phyloP scores from a whole-genome alignment of 2,329 filamentous ascomycete species.

The Pseudopithomyces maydicus region DNA sequence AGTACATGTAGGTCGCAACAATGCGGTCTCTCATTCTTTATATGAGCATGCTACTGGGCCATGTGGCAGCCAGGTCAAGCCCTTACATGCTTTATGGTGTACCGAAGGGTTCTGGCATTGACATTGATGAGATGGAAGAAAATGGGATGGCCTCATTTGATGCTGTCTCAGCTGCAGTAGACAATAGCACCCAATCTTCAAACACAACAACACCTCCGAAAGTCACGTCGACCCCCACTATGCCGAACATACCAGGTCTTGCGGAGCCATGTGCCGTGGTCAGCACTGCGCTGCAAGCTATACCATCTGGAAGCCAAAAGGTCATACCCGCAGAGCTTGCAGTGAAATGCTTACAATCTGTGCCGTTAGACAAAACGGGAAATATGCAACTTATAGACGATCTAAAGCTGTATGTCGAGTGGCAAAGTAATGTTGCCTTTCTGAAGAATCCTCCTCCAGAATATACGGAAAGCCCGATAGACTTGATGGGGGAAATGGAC shows the following conservation, averaged over 20 bases:
- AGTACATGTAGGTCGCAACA: background rate
- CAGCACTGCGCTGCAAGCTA: constrained; percentile 29
- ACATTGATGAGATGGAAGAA: constrained; percentile 24
- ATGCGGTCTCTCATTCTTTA: constrained; percentile 30
- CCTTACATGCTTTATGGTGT: constrained; percentile 42
- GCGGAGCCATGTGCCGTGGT: constrained; percentile 41
- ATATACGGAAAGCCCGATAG: constrained; percentile 45
- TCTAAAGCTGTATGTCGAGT: constrained; percentile 42
- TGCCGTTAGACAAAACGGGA: constrained; percentile 42
- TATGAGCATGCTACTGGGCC: constrained; percentile 24
- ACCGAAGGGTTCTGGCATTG: constrained; percentile 32
- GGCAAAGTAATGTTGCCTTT: constrained; percentile 48
- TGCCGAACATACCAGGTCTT: constrained; percentile 19
- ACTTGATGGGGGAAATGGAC: constrained; percentile 45
- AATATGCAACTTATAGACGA: constrained; percentile 41
- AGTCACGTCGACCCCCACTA: constrained; percentile 17
- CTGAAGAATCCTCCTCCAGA: constrained; percentile 44
- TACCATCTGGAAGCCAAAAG: constrained; percentile 32
- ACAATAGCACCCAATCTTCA: constrained; percentile 15
- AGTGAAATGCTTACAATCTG: constrained; percentile 40
- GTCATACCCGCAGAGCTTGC: constrained; percentile 41
- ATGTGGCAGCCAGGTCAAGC: constrained; percentile 24
- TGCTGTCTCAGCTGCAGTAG: constrained; percentile 21
- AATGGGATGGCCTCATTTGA: constrained; percentile 24
- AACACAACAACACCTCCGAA: constrained; percentile 20